Base-by-base conservation (phyloP, 208 protist species). In the Acanthamoeba comandoni region DNA sequence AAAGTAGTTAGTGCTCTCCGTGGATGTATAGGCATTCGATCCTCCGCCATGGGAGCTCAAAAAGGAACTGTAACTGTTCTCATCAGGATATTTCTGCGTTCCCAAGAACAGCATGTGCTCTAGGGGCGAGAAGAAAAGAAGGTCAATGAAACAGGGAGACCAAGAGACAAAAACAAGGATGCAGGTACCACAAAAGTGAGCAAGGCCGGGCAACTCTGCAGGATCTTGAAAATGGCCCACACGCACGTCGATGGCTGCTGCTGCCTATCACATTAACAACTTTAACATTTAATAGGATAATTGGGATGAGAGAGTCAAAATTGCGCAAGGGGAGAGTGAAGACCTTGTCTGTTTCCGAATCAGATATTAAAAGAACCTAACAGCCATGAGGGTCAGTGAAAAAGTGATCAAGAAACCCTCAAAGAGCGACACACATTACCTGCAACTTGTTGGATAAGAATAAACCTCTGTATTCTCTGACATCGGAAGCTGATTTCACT, bases 81-180 rank as follows among this genome's bases (percentile, higher is more conserved):
- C 95, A 55, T 92, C 87, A 12, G 95, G 95, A 69, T 92, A 95
- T 53, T 93, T 88, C 19, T 94, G 84, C 1, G 93, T 95, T 24
- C 94, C 94, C 94, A 96, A 82, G 93, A 96, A 96, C 13, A 96
- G 88, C 92, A 96, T 93, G 71, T 96, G 95, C 84, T 96, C 96
- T 39, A 84, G 13, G 29, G 13, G 19, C 58, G 31, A 19, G 73
- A 64, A 84, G 73, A 19, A 29, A 48, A 9, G 19, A 79, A 12
- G 0, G 13, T 9, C 73, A 62, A 22, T n/a, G 8, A 79, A 12
- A 13, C 0, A 43, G 9, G 2, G 69, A 43, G 19, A 79, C 15
- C 12, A 11, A 43, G n/a, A 82, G 39, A 17, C 26, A 64, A 57
- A 64, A n/a, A 62, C 55, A 62, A n/a, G n/a, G n/a, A n/a, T n/a